A percentile compares a stretch with the other conserved stretches of the same genome.
Conservation (phyloP, 768 basidiomycete genomes). For the Obba rivulosa region DNA sequence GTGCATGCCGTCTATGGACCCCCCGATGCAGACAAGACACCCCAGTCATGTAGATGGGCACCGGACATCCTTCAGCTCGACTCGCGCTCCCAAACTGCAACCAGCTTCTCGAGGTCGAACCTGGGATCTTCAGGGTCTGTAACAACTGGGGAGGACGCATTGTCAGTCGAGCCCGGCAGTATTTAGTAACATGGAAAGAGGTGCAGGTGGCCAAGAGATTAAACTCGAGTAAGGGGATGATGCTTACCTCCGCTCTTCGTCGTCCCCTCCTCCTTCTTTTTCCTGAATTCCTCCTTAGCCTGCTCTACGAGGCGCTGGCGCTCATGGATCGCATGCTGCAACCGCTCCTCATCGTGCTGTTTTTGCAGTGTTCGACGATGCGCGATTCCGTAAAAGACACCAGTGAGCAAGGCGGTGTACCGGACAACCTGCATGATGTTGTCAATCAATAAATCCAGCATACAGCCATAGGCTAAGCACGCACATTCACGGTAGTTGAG, state of each 20-base stretch:
- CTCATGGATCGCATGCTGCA: slow-evolving; percentile 65
- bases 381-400: slow-evolving; percentile 86
- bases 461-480: slow-evolving; percentile 25
- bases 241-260: slow-evolving; percentile 48
- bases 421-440: slow-evolving; percentile 75
- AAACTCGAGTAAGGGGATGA: background rate
- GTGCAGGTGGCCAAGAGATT: background rate
- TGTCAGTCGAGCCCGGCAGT: slow-evolving; percentile 8
- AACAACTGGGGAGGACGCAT: slow-evolving; percentile 51
- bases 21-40: too few relatives aligned
- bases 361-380: slow-evolving; percentile 89
- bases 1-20: too few relatives aligned
- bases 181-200: background rate
- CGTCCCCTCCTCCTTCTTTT: slow-evolving; percentile 52
- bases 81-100: slow-evolving; percentile 70
- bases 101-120: slow-evolving; percentile 92
- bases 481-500: slow-evolving; percentile 72
- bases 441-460: background rate
- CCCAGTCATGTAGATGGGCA: too few relatives aligned
- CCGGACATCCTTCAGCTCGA: slow-evolving; percentile 22
- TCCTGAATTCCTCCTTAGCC: slow-evolving; percentile 88
- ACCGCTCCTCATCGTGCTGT: slow-evolving; percentile 70
- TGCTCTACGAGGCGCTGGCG: slow-evolving; percentile 75
- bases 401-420: slow-evolving; percentile 84
- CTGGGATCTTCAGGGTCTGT: slow-evolving; percentile 93